Base-by-base conservation (phyloP, 306 rosid species). In the Acacia confusa region DNA sequence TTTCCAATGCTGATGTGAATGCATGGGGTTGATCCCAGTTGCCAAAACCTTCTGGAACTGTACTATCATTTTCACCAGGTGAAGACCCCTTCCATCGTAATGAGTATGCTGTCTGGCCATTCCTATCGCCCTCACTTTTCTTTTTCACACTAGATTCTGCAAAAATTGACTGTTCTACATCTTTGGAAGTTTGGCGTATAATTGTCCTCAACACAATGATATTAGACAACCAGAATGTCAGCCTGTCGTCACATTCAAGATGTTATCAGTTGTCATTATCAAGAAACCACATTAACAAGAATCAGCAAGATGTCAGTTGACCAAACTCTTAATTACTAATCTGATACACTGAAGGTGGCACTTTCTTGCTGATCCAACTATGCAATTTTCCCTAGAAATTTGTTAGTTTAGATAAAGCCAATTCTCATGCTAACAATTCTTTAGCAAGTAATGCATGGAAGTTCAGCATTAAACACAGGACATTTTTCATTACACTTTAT, bases 151-250 rank as follows among this genome's bases (percentile, higher is more conserved):
- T 82, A 72, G 86, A 70, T 67, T 83, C 89, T 61, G 85, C 65
- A 68, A 73, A 84, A 83, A 76, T 79, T 76, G 85, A 81, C 58
- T 43, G 76, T 47, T 75, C 85, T 34, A 11, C 48, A 24, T 85
- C 86, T 76, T 86, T 85, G 20, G 81, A 43, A 60, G 88, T 83
- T 82, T 91, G 91, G 82, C 92, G 85, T 88, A 92, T 61, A 28
- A 92, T 91, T 83, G 94, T 87, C 90, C 97, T 91, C 86, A 95
- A 78, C 82, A 93, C 89, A 74, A 92, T 72, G 50, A 93, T 82
- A 82, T 95, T 95, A 15, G 99, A 95, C 85, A 93, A 75, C 98
- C 99, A 93, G 86, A 89, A 95, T 55, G 97, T 89, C 86, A 95
- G 84, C 87, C 99, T 95, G 94, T 34, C 85, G 74, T 38, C 53